Evolutionary conservation across 2,329 filamentous ascomycete species (phyloP), one percentile per base, ranked within the genome.

Genomic region (Allantophomopsis lycopodina): DNA sequence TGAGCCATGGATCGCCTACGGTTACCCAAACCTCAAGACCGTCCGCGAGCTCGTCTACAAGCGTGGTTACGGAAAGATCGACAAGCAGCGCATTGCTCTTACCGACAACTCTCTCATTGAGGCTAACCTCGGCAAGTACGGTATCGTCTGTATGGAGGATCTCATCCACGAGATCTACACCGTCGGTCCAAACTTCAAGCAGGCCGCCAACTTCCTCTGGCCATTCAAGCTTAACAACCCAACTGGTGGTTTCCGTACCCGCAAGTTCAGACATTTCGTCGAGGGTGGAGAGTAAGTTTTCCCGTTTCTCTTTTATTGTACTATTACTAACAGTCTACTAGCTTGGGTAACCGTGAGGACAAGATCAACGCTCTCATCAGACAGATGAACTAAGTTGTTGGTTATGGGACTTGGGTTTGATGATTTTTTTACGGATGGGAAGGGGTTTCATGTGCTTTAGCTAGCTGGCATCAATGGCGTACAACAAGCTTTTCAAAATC

Each of bases 161-260:
- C 72, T 98, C 55, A 88, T 98, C 68, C 91, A 98, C 76, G 91
- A 98, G 77, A 94, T 94, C 72, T 89, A 79, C 78, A 94, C 88
- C 44, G 91, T 96, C 53, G 89, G 91, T 63, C 89, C 89, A 73
- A 96, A 96, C 81, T 93, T 91, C 83, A 96, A 95, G 82, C 88
- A 95, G 74, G 87, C 85, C 59, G 78, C 81, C 73, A 98, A 96
- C 83, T 96, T 96, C 80, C 72, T 96, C 55, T 98, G 91, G 91
- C 91, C 91, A 62, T 98, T 98, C 81, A 96, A 98, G 83, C 83
- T 98, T 55, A 87, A 79, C 78, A 95, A 94, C 79, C 91, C 91
- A 62, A 96, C 71, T 56, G 91, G 91, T 65, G 89, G 91, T 51
- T 98, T 96, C 86, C 82, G 83, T 56, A 68, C 83, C 58, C 77